These are phyloP conservation scores for Nothopassalora personata DNA, from an alignment of 2,329 filamentous ascomycete genomes.

Conservation along the genomic window DNA sequence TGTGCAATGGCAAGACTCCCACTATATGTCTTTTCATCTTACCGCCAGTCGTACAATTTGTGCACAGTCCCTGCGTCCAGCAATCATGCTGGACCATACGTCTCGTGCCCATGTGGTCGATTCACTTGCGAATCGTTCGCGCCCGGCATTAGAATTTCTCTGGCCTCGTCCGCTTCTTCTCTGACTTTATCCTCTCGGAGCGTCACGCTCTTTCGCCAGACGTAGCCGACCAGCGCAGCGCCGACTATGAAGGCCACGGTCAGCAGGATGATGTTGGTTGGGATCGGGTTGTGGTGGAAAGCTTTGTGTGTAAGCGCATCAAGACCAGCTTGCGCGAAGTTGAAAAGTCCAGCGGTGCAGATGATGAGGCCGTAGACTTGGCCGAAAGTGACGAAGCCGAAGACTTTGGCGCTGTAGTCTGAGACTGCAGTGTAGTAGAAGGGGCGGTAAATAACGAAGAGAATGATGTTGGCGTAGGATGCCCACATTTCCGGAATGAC, in stretches of 20 bases:
- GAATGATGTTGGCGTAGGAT: slow-evolving; percentile 67
- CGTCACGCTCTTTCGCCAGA: slow-evolving; percentile 47
- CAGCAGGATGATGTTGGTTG: slow-evolving; percentile 68
- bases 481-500: slow-evolving; percentile 65
- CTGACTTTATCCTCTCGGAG: slow-evolving; percentile 40
- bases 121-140: slow-evolving; percentile 24
- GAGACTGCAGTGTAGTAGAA: slow-evolving; percentile 88
- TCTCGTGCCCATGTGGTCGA: slow-evolving; percentile 27
- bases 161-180: slow-evolving; percentile 42
- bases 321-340: slow-evolving; percentile 75
- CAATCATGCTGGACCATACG: slow-evolving; percentile 25
- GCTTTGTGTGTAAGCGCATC: slow-evolving; percentile 70
- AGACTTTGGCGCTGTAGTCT: slow-evolving; percentile 86
- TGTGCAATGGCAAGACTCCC: background rate
- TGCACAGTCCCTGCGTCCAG: background rate
- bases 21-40: background rate
- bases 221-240: slow-evolving; percentile 59
- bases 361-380: slow-evolving; percentile 93
- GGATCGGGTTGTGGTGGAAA: slow-evolving; percentile 67
- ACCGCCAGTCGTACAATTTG: background rate
- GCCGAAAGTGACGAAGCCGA: slow-evolving; percentile 85
- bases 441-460: slow-evolving; percentile 81
- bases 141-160: slow-evolving; percentile 36
- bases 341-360: slow-evolving; percentile 74
- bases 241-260: slow-evolving; percentile 60